A percentile compares a stretch with the other conserved stretches of the same genome.
These are phyloP conservation scores for Euphorbia tirucalli DNA, from an alignment of 345 rosid species.

Conservation along the genomic window DNA sequence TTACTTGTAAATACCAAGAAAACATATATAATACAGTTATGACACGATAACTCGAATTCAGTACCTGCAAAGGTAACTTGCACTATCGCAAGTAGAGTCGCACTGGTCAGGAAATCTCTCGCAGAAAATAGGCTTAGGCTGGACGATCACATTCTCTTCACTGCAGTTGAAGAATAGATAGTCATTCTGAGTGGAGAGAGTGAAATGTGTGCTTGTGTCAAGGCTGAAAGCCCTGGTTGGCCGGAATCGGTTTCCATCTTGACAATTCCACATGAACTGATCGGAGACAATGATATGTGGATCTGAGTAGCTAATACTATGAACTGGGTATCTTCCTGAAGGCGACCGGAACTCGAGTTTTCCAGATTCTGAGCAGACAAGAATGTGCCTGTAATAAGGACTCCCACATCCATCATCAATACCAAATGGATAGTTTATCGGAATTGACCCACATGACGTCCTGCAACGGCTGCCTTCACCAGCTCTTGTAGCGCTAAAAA, in stretches of 20 bases:
- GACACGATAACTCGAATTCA: no score
- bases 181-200: constrained; percentile 79
- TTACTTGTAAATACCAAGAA: no score
- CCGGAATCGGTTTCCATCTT: constrained; percentile 62
- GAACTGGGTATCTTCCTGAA: constrained; percentile 71
- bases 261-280: constrained; percentile 87
- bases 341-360: constrained; percentile 78
- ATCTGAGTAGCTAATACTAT: constrained; percentile 69
- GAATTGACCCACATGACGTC: constrained; percentile 66
- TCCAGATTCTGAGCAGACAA: constrained; percentile 55
- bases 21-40: no score
- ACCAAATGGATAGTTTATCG: constrained; percentile 69
- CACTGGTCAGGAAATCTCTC: constrained; percentile 84
- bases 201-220: constrained; percentile 75
- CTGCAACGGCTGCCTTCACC: constrained; percentile 55
- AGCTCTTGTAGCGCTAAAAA: constrained; percentile 28
- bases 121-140: constrained; percentile 82
- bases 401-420: constrained; percentile 91
- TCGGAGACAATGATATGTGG: constrained; percentile 72
- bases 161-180: constrained; percentile 91
- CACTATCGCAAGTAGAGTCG: constrained; percentile 83
- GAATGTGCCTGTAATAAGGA: constrained; percentile 79
- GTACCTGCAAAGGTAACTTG: constrained; percentile 87
- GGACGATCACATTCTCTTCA: constrained; percentile 55
- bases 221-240: constrained; percentile 80